Conservation (phyloP, 1,139 yeast genomes). For the Entelexis sorbosivorans region DNA sequence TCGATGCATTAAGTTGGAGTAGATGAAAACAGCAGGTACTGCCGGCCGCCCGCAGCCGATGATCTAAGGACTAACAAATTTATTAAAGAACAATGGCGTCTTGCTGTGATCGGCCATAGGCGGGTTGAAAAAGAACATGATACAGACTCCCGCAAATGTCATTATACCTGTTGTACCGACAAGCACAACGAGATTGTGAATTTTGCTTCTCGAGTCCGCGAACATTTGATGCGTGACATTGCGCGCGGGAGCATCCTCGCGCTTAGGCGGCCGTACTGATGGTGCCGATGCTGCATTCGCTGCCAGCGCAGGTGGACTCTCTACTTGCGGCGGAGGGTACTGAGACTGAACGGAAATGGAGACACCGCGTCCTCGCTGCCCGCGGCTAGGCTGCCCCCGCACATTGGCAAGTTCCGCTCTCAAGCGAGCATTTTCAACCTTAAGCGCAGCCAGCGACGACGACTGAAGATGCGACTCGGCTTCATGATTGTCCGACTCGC, state of each 20-base stretch:
- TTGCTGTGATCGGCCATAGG: slow-evolving; percentile 19
- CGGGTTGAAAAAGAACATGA: slow-evolving; percentile 25
- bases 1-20: neutral
- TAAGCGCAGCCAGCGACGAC: slow-evolving; percentile 18
- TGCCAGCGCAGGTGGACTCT: neutral
- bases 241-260: neutral
- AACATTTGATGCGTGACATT: neutral
- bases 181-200: slow-evolving; percentile 22
- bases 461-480: slow-evolving; percentile 8
- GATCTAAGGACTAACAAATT: neutral
- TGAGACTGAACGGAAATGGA: neutral
- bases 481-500: slow-evolving; percentile 9
- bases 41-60: neutral
- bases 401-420: slow-evolving; percentile 15
- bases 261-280: neutral
- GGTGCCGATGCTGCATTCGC: neutral
- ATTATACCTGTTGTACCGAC: slow-evolving; percentile 21
- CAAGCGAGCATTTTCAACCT: slow-evolving; percentile 19
- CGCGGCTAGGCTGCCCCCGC: neutral
- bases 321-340: neutral
- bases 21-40: neutral
- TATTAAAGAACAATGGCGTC: slow-evolving; percentile 10
- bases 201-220: slow-evolving; percentile 2
- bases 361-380: slow-evolving; percentile 1
- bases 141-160: slow-evolving; percentile 23